phyloP scores from a whole-genome alignment of 2,329 filamentous ascomycete genomes.

The Aureobasidium sp. region DNA sequence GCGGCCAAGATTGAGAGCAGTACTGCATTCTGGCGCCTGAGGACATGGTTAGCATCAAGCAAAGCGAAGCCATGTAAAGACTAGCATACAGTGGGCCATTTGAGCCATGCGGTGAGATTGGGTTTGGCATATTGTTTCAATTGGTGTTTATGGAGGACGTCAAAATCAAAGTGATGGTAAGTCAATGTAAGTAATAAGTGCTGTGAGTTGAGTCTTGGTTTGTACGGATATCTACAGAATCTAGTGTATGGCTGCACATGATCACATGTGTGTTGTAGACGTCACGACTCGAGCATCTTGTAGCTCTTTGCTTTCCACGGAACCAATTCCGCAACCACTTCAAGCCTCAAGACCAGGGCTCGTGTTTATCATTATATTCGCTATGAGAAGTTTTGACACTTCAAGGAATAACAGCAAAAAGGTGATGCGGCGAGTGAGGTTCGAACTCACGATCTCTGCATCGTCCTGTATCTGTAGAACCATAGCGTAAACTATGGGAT shows the following conservation, averaged over 20 bases:
- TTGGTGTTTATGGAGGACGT: not conserved
- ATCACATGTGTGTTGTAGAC: not conserved
- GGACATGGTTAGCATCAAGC: not conserved
- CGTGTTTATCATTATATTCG: too few relatives aligned
- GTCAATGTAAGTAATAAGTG: not conserved
- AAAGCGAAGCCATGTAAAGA: not conserved
- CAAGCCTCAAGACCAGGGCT: not conserved
- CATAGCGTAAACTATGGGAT: too few relatives aligned
- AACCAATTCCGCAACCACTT: not conserved
- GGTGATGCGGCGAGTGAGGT: not conserved
- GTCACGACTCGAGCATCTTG: not conserved
- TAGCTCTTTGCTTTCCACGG: not conserved
- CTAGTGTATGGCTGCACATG: not conserved
- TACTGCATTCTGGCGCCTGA: not conserved
- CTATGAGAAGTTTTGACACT: not conserved
- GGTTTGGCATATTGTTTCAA: not conserved
- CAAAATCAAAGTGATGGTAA: not conserved
- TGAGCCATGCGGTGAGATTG: not conserved
- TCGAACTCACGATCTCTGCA: slow-evolving; percentile 5
- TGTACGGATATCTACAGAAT: too few relatives aligned
- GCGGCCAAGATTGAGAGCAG: not conserved
- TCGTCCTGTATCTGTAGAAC: not conserved
- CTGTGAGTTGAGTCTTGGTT: not conserved
- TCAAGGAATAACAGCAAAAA: not conserved
- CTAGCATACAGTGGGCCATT: not conserved